phyloP scores from a whole-genome alignment of 306 rosid genomes.

The Cucumis cinereus region DNA sequence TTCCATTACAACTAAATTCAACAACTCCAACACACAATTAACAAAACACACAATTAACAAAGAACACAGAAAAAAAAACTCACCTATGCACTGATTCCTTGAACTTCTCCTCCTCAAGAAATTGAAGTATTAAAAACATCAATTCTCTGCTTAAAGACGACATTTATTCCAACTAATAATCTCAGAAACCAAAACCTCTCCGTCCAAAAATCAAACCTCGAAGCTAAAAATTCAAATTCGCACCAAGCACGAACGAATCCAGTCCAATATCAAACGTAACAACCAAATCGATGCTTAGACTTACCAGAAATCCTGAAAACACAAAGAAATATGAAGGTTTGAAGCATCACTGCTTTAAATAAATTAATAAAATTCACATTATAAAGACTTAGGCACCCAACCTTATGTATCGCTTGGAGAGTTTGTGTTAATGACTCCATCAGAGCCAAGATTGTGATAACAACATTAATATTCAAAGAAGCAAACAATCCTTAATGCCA shows the following conservation, averaged over 20 bases:
- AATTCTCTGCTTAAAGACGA: constrained; percentile 76
- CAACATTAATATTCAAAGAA: not conserved
- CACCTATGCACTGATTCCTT: constrained; percentile 64
- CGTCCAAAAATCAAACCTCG: not conserved
- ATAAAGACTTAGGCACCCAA: no score
- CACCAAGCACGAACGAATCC: constrained; percentile 7
- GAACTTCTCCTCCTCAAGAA: constrained; percentile 75
- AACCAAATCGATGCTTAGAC: constrained; percentile 18
- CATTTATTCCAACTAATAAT: constrained; percentile 21
- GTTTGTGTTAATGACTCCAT: no score
- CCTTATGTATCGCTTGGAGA: no score
- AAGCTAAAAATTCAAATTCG: constrained; percentile 16
- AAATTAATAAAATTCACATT: no score
- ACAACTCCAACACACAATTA: not conserved
- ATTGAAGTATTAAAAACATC: constrained; percentile 80
- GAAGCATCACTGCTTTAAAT: constrained; percentile 10
- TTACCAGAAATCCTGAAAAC: constrained; percentile 19
- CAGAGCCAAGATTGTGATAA: not conserved
- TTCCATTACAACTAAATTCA: not conserved
- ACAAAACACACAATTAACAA: not conserved
- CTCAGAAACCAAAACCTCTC: constrained; percentile 10
- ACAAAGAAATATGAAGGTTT: constrained; percentile 8
- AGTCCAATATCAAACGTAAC: constrained; percentile 7
- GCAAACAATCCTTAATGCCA: not conserved
- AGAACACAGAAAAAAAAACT: constrained; percentile 1